Percentiles rank a stretch among this genome's conserved stretches.
Evolutionary conservation across 208 protist species (phyloP).

Genomic region (Acanthamoeba castellanii): DNA sequence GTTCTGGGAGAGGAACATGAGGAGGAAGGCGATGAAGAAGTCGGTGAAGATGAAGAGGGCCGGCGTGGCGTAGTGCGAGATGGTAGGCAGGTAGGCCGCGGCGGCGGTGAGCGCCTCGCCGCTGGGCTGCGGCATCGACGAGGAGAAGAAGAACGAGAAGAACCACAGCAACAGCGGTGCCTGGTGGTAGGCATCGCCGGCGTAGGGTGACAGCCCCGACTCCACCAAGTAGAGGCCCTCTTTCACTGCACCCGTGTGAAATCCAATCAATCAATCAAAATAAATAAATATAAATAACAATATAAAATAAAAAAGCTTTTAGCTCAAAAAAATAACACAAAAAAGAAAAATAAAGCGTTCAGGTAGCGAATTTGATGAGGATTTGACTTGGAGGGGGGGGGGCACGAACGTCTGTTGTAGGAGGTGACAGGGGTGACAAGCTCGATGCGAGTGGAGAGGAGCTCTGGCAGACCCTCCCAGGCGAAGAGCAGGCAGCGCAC

Average conservation of each 20-base stretch:
- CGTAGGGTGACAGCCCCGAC: conserved; percentile 65
- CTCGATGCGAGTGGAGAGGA: conserved; percentile 54
- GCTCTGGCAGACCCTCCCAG: conserved; percentile 41
- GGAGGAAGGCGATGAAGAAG: conserved; percentile 74
- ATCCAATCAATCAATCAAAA: not conserved
- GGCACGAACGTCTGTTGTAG: conserved; percentile 44
- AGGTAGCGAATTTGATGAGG: no score
- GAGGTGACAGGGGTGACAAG: conserved; percentile 68
- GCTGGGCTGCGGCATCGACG: not conserved
- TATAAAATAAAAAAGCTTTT: not conserved
- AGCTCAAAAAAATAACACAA: not conserved
- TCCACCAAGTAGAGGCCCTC: conserved; percentile 56
- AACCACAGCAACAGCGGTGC: conserved; percentile 70
- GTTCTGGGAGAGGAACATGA: conserved; percentile 62
- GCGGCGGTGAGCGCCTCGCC: not conserved
- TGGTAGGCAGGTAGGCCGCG: not conserved
- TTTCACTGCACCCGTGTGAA: conserved; percentile 15
- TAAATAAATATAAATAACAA: conserved; percentile 1
- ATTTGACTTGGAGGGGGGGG: not conserved
- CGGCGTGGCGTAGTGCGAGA: conserved; percentile 8
- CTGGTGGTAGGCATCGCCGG: conserved; percentile 73
- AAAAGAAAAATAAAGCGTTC: no score
- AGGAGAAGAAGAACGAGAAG: conserved; percentile 58
- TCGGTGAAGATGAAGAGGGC: conserved; percentile 61
- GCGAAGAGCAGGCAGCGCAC: conserved; percentile 40